Base-by-base conservation (phyloP, 2,329 filamentous ascomycete genomes). In the Magnaporthiopsis poae region DNA sequence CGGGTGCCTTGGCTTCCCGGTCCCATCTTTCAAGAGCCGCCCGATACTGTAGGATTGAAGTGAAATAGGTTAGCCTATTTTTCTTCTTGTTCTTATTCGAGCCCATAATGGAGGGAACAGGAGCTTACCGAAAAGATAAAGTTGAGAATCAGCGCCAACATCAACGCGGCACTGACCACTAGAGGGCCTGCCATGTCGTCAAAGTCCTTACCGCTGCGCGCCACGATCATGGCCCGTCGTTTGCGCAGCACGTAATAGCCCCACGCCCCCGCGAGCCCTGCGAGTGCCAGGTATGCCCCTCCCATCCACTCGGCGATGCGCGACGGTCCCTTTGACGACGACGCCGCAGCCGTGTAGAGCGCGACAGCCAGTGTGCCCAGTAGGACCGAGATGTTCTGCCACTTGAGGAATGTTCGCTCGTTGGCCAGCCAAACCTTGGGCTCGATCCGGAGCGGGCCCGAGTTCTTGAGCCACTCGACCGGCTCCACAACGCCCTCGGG, bases 371-470 rank as follows among this genome's bases (percentile, higher is more conserved):
- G 79, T 29, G 89, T 88, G 56, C 92, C 93, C 31, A 99, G 87
- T 18, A 99, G 83, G 63, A 99, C 87, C 69, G 88, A 89, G 73
- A 99, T 92, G 76, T 98, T 93, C 80, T 98, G 91, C 95, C 95
- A 99, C 78, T 97, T 98, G 77, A 99, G 89, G 75, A 97, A 99
- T 0, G 95, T 99, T 69, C 95, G 89, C 79, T 99, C 94, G 77
- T 99, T 99, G 66, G 95, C 95, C 67, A 99, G 88, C 94, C 95
- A 99, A 36, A 99, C 94, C 79, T 99, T 99, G 69, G 92, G 92
- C 80, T 99, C 95, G 67, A 99, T 92, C 74, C 92, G 90, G 70
- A 98, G 85, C 52, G 92, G 90, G 3, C 95, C 94, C 46, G 90
- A 86, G 77, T 99, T 96, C 81, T 99, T 99, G 82, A 99, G 91